Percentiles rank a stretch among this genome's conserved stretches.
These are phyloP conservation scores for Santalum album DNA, from an alignment of 164 flowering plant genomes.

Conservation along the genomic window DNA sequence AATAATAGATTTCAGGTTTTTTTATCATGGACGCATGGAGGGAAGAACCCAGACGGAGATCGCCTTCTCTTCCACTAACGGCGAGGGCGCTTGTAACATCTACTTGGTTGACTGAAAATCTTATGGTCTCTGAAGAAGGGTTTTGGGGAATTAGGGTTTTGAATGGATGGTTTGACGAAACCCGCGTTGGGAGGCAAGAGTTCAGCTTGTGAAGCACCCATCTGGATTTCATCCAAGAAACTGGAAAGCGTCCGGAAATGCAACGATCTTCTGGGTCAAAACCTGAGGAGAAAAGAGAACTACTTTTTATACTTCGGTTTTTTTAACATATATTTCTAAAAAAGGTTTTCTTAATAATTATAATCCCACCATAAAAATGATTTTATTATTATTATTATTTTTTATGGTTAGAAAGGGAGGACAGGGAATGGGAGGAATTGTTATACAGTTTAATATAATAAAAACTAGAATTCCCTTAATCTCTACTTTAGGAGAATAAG, in stretches of 20 bases:
- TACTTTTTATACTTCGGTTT: too few relatives aligned
- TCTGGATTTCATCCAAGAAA: conserved; percentile 51
- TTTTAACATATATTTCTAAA: too few relatives aligned
- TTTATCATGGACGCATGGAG: conserved; percentile 67
- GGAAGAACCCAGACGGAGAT: conserved; percentile 48
- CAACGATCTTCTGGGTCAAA: too few relatives aligned
- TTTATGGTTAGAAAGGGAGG: too few relatives aligned
- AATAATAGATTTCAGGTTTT: conserved; percentile 12
- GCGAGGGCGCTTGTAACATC: conserved; percentile 38
- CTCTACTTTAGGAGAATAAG: too few relatives aligned
- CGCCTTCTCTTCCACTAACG: conserved; percentile 40
- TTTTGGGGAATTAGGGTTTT: conserved; percentile 8
- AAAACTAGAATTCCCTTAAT: too few relatives aligned
- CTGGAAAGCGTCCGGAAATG: neutral
- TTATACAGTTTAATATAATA: too few relatives aligned
- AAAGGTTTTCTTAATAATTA: too few relatives aligned
- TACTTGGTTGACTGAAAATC: conserved; percentile 17
- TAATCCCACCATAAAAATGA: too few relatives aligned
- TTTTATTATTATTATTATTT: too few relatives aligned
- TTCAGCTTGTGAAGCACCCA: conserved; percentile 30
- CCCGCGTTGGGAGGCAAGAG: conserved; percentile 16
- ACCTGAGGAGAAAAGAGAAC: too few relatives aligned
- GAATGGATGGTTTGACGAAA: conserved; percentile 14
- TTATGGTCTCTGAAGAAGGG: conserved; percentile 12
- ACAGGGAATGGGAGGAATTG: too few relatives aligned